Evolutionary conservation across 2,329 filamentous ascomycete species (phyloP), one percentile per base, ranked within the genome.

Genomic region (Paecilomyces fulvus): DNA sequence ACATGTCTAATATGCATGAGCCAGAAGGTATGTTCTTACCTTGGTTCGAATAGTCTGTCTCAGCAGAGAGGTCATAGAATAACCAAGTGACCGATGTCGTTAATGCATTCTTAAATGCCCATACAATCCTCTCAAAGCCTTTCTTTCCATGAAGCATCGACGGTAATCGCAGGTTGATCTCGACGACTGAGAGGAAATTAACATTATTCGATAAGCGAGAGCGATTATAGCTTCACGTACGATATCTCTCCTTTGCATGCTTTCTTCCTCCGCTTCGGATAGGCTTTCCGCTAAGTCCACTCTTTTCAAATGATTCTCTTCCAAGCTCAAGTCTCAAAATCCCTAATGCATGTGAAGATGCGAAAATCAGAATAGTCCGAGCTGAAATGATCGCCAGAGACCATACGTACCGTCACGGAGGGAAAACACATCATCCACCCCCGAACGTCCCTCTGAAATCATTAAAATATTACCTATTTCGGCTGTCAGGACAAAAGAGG

Each of bases 111-210:
- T 87, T 86, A 70, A 86, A 90, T 12, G 90, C 90, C 78, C 89
- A 89, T 6, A 86, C 70, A 12, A 96, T 76, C 50, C 90, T 80
- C 60, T 92, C 86, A 65, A 95, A 96, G 0, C 85, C 87, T 61
- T 88, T 91, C 70, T 90, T 94, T 3, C 91, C 91, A 55, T 85
- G 86, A 7, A 90, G 70, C 89, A 96, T 96, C 0, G 85, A 85
- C 0, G 85, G 81, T 4, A 80, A 77, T 17, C 86, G 82, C 28
- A 99, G 80, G 58, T 97, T 86, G 53, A 88, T 78, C 63, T 92
- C 84, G 50, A 97, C 82, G 28, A 86, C 89, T 94, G 55, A 31
- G 52, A 28, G 31, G 21, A 12, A 14, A 33, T 43, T 21, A 50
- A 31, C 46, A 12, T 49, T 51, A 14, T 12, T 67, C 57, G 66